Evolutionary conservation across 805 yeast genomes (phyloP).

Genomic region (Candida namnaoensis): DNA sequence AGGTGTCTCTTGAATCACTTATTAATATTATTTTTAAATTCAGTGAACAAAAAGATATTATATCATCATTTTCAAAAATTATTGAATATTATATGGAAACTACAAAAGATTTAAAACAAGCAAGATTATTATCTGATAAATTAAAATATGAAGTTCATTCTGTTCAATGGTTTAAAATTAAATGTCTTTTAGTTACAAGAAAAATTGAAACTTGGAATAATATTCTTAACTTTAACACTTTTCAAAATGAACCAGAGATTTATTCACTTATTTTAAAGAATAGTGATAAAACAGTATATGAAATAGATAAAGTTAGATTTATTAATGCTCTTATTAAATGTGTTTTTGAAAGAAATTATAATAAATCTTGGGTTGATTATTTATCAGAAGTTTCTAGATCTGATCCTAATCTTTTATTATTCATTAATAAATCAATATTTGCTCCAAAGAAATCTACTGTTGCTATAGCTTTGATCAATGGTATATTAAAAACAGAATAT

Average conservation of each 20-base stretch:
- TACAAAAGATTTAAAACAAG: constrained; percentile 1
- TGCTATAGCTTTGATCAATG: constrained; percentile 7
- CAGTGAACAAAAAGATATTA: constrained; percentile 2
- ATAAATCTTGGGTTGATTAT: constrained; percentile 9
- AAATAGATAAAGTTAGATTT: constrained; percentile 10
- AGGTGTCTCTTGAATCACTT: too few species aligned
- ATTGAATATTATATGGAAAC: constrained; percentile 2
- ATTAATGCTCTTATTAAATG: constrained; percentile 8
- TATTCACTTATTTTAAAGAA: constrained; percentile 11
- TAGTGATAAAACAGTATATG: constrained; percentile 7
- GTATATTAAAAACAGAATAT: constrained; percentile 7
- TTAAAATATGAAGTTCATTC: constrained; percentile 11
- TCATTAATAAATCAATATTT: constrained; percentile 5
- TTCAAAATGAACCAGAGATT: constrained; percentile 13
- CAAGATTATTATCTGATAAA: constrained; percentile 7
- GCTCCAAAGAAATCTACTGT: constrained; percentile 13
- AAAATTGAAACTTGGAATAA: constrained; percentile 16
- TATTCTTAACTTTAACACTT: constrained; percentile 11
- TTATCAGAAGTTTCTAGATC: constrained; percentile 9
- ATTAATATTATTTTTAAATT: constrained; percentile 3
- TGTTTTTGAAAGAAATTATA: constrained; percentile 4
- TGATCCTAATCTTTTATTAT: constrained; percentile 8
- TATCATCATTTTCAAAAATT: constrained; percentile 1
- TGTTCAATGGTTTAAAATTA: constrained; percentile 13
- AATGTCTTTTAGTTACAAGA: constrained; percentile 6